These are phyloP conservation scores for Colletotrichum incanum DNA, from an alignment of 2,329 filamentous ascomycete genomes.

Conservation along the genomic window DNA sequence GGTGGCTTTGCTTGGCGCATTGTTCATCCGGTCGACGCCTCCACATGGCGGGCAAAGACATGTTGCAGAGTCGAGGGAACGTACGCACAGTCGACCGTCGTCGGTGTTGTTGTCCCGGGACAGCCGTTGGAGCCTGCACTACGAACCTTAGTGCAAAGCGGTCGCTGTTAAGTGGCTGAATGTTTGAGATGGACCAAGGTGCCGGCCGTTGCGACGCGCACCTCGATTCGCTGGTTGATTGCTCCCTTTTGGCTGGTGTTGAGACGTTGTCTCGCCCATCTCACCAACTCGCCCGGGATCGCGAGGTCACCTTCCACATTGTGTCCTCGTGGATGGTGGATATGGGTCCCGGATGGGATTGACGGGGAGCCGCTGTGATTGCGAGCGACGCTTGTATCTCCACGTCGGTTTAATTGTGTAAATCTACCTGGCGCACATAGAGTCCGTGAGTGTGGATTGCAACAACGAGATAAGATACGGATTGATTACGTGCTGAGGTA, in stretches of 20 bases:
- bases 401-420: constrained; percentile 24
- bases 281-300: background rate
- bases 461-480: background rate
- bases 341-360: background rate
- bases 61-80: background rate
- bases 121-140: constrained; percentile 1
- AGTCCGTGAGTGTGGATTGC: background rate
- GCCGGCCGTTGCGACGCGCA: background rate
- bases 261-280: background rate
- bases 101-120: background rate
- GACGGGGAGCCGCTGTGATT: constrained; percentile 7
- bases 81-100: constrained; percentile 1
- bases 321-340: background rate
- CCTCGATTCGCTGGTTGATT: background rate
- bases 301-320: background rate
- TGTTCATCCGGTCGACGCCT: background rate
- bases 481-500: constrained; percentile 8
- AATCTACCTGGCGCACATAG: constrained; percentile 21
- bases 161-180: background rate
- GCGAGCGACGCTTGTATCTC: constrained; percentile 31
- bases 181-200: constrained; percentile 10
- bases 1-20: background rate
- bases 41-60: background rate
- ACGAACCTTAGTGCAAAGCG: background rate
- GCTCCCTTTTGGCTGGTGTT: background rate